phyloP scores from a whole-genome alignment of 345 rosid genomes.

The Clarkia xantiana region DNA sequence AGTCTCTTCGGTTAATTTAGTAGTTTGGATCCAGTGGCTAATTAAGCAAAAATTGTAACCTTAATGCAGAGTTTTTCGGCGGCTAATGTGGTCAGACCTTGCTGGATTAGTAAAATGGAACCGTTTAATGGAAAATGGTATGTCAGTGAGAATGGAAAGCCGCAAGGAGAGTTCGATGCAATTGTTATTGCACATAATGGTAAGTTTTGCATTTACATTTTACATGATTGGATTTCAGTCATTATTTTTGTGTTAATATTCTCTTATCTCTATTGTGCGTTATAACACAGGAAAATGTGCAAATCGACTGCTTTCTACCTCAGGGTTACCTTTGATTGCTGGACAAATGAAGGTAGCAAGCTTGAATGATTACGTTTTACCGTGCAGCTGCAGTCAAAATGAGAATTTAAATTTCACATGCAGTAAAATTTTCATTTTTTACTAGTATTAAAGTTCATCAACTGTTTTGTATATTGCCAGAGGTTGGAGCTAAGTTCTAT shows the following conservation, averaged over 20 bases:
- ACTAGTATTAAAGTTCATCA: neutral
- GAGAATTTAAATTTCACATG: too few species aligned
- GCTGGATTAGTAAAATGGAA: conserved; percentile 85
- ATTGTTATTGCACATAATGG: conserved; percentile 95
- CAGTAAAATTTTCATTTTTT: neutral
- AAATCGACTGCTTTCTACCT: conserved; percentile 70
- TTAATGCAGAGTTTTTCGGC: conserved; percentile 46
- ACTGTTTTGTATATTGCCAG: conserved; percentile 16
- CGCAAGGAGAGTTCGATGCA: conserved; percentile 58
- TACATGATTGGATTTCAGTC: neutral
- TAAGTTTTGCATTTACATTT: conserved; percentile 11
- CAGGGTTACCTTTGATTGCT: conserved; percentile 76
- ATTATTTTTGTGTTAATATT: neutral
- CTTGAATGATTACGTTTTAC: too few species aligned
- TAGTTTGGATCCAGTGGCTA: neutral
- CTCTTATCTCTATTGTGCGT: too few species aligned
- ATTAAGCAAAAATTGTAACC: conserved; percentile 11
- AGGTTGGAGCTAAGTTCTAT: conserved; percentile 64
- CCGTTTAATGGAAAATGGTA: conserved; percentile 89
- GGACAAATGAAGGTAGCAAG: conserved; percentile 67
- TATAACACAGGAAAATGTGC: conserved; percentile 72
- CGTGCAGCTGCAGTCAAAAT: too few species aligned
- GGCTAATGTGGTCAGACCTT: conserved; percentile 73
- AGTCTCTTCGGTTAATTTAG: neutral
- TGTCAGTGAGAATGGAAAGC: conserved; percentile 74